These are phyloP conservation scores for Candida tropicalis DNA, from an alignment of 1,139 yeast genomes.

Conservation along the genomic window DNA sequence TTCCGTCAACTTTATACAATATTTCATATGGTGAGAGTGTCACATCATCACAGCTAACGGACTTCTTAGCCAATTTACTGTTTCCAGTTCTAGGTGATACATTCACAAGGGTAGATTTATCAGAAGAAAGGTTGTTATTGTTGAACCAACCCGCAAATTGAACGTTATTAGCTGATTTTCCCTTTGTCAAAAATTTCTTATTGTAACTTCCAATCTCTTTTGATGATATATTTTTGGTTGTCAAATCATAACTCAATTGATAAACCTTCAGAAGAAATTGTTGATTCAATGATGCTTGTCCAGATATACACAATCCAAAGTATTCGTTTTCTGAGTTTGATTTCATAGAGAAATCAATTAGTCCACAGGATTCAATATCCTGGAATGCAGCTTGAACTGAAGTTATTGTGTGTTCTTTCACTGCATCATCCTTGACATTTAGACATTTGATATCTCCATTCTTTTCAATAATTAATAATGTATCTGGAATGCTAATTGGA, in stretches of 20 bases:
- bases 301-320: constrained; percentile 23
- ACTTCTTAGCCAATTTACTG: constrained; percentile 1
- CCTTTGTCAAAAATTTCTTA: constrained; percentile 21
- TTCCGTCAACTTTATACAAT: constrained; percentile 15
- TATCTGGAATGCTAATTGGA: constrained; percentile 7
- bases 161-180: constrained; percentile 12
- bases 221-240: constrained; percentile 13
- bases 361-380: constrained; percentile 14
- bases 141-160: constrained; percentile 24
- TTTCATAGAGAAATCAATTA: constrained; percentile 21
- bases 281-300: constrained; percentile 10
- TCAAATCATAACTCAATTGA: constrained; percentile 17
- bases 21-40: constrained; percentile 13
- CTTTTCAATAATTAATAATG: constrained; percentile 15
- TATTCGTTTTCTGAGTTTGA: constrained; percentile 10
- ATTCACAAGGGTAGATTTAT: neutral
- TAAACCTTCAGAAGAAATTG: constrained; percentile 19
- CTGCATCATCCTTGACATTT: constrained; percentile 2
- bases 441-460: constrained; percentile 15
- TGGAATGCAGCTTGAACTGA: constrained; percentile 12
- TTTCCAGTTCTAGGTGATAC: neutral
- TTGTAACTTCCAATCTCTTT: constrained; percentile 23
- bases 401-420: constrained; percentile 8
- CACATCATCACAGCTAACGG: constrained; percentile 9
- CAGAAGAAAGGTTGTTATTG: constrained; percentile 4